phyloP scores from a whole-genome alignment of 768 basidiomycete species.

The Lactarius deliciosus region DNA sequence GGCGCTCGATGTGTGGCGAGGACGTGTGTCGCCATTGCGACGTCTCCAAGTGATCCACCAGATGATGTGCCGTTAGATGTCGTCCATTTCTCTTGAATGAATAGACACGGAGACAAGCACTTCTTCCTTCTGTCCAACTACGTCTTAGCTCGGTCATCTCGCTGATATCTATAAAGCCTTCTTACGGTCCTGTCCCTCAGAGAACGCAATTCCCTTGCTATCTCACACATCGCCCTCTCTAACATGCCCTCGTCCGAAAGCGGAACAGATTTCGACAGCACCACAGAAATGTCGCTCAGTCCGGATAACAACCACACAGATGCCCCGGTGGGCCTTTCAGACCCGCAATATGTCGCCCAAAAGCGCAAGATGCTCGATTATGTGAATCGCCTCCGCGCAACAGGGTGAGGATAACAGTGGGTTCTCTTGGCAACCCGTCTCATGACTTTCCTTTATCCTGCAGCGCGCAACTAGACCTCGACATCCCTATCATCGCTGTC shows the following conservation, averaged over 20 bases:
- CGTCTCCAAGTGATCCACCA: background rate
- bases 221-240: background rate
- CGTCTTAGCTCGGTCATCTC: background rate
- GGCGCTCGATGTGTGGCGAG: background rate
- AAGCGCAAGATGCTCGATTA: slow-evolving; percentile 57
- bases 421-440: slow-evolving; percentile 15
- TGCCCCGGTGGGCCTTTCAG: slow-evolving; percentile 51
- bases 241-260: background rate
- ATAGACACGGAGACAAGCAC: too few species aligned
- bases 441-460: background rate
- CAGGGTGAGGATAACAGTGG: slow-evolving; percentile 46
- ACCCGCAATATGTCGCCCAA: slow-evolving; percentile 42
- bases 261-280: background rate
- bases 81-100: background rate
- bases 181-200: background rate
- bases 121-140: background rate
- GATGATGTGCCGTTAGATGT: background rate
- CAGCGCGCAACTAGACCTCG: slow-evolving; percentile 68
- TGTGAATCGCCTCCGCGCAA: slow-evolving; percentile 57
- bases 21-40: background rate
- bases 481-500: slow-evolving; percentile 71
- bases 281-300: background rate
- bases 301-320: background rate
- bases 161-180: background rate
- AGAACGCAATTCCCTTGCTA: background rate